These are phyloP conservation scores for Boehmeria nivea DNA, from an alignment of 306 rosid genomes.

Conservation along the genomic window DNA sequence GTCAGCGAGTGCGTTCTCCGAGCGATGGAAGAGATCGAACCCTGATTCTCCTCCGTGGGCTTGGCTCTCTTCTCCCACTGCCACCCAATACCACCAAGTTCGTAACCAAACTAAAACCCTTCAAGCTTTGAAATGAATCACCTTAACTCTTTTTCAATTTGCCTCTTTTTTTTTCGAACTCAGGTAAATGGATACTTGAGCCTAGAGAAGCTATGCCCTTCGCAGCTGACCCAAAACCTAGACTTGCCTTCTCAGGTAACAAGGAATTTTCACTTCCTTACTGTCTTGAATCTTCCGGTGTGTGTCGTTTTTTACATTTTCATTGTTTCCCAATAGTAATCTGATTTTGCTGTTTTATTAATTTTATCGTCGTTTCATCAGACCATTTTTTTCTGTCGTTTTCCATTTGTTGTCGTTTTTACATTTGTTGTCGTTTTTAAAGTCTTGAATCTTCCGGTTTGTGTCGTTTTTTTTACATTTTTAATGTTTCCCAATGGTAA, in stretches of 20 bases:
- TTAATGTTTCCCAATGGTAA: too few relatives aligned
- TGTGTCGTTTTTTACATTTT: too few relatives aligned
- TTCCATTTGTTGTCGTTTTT: too few relatives aligned
- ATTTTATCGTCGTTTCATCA: slow-evolving; percentile 11
- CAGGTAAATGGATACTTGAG: slow-evolving; percentile 64
- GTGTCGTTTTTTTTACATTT: too few relatives aligned
- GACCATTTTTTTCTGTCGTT: too few relatives aligned
- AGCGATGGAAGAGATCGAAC: slow-evolving; percentile 50
- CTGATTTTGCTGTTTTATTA: neutral
- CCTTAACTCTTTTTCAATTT: neutral
- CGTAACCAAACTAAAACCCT: slow-evolving; percentile 20
- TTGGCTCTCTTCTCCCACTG: slow-evolving; percentile 41
- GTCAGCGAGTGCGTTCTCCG: slow-evolving; percentile 50
- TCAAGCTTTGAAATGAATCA: neutral
- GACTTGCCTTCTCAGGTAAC: slow-evolving; percentile 24
- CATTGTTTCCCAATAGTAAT: neutral
- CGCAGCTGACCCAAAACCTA: neutral
- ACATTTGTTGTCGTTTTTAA: too few relatives aligned
- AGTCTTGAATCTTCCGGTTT: too few relatives aligned
- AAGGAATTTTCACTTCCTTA: too few relatives aligned
- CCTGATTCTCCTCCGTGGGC: slow-evolving; percentile 55
- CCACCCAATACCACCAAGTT: slow-evolving; percentile 7
- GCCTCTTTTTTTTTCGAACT: neutral
- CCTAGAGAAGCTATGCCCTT: slow-evolving; percentile 46
- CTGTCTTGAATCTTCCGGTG: too few relatives aligned